These are phyloP conservation scores for Lachancea thermotolerans DNA, from an alignment of 805 yeast species.

Conservation along the genomic window DNA sequence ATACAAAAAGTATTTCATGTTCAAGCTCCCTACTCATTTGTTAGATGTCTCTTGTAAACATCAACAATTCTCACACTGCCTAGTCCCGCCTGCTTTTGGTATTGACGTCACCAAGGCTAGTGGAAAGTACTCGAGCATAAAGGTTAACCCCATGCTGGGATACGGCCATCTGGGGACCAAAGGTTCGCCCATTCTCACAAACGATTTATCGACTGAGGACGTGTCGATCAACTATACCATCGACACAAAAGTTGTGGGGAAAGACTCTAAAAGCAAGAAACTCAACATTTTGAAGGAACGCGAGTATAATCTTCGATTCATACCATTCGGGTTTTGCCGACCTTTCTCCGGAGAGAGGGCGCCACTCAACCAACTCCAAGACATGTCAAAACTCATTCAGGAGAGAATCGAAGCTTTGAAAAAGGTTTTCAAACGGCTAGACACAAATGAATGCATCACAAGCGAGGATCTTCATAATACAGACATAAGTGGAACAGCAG, in stretches of 20 bases:
- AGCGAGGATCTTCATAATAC: constrained; percentile 23
- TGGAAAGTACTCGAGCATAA: constrained; percentile 29
- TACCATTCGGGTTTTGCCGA: constrained; percentile 35
- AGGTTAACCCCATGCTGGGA: constrained; percentile 31
- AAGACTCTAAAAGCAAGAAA: constrained; percentile 28
- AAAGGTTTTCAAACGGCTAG: constrained; percentile 19
- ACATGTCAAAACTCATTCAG: constrained; percentile 19
- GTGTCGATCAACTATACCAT: constrained; percentile 46
- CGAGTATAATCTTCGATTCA: constrained; percentile 34
- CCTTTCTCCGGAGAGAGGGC: constrained; percentile 17
- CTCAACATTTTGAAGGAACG: constrained; percentile 31
- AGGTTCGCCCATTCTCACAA: constrained; percentile 50
- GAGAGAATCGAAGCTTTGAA: constrained; percentile 25
- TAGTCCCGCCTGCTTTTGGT: constrained; percentile 39
- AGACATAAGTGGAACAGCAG: constrained; percentile 25
- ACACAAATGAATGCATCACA: constrained; percentile 20
- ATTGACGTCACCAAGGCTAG: constrained; percentile 28
- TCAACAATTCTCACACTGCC: constrained; percentile 34
- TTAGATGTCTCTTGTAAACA: constrained; percentile 49
- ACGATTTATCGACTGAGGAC: constrained; percentile 43
- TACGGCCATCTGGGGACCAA: constrained; percentile 46
- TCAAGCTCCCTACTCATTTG: constrained; percentile 48
- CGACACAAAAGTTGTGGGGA: constrained; percentile 51
- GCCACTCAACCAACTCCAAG: constrained; percentile 19
- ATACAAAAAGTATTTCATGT: constrained; percentile 53